Evolutionary conservation across 768 basidiomycete genomes (phyloP).

Genomic region (Paxillus ammoniavirescens): DNA sequence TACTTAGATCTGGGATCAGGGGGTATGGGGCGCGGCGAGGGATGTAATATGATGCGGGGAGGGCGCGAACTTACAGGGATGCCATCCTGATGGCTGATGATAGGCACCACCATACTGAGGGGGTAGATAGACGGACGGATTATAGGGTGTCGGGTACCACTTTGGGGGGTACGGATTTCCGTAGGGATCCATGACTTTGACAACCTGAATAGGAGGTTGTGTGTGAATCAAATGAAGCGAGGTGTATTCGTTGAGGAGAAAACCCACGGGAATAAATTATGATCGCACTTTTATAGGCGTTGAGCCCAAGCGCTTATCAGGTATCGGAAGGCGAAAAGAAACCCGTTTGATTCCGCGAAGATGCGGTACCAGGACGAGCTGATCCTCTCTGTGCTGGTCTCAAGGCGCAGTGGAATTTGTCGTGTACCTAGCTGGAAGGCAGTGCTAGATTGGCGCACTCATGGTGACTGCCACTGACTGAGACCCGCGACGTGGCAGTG

Average conservation of each 20-base stretch:
- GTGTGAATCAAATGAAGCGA: not conserved
- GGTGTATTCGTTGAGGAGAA: not conserved
- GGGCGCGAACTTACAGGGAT: slow-evolving; percentile 9
- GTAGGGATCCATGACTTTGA: slow-evolving; percentile 23
- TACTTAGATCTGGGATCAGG: not conserved
- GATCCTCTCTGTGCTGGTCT: not conserved
- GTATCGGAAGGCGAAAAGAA: not conserved
- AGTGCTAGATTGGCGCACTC: too few relatives aligned
- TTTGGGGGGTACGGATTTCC: slow-evolving; percentile 9
- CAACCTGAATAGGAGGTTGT: not conserved
- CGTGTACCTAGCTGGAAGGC: too few relatives aligned
- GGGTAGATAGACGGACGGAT: slow-evolving; percentile 30
- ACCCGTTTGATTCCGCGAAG: slow-evolving; percentile 7
- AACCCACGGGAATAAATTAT: not conserved
- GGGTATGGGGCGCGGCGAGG: not conserved
- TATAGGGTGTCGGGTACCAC: slow-evolving; percentile 28
- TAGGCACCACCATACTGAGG: slow-evolving; percentile 15
- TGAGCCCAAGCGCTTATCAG: slow-evolving; percentile 7
- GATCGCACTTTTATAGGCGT: slow-evolving; percentile 7
- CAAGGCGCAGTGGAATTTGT: too few relatives aligned
- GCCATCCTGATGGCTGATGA: slow-evolving; percentile 13
- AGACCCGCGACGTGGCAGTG: too few relatives aligned
- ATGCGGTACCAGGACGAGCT: not conserved
- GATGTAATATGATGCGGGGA: not conserved
- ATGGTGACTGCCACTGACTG: too few relatives aligned